These are phyloP conservation scores for Triglochin maritima DNA, from an alignment of 106 monocot genomes.

Conservation along the genomic window DNA sequence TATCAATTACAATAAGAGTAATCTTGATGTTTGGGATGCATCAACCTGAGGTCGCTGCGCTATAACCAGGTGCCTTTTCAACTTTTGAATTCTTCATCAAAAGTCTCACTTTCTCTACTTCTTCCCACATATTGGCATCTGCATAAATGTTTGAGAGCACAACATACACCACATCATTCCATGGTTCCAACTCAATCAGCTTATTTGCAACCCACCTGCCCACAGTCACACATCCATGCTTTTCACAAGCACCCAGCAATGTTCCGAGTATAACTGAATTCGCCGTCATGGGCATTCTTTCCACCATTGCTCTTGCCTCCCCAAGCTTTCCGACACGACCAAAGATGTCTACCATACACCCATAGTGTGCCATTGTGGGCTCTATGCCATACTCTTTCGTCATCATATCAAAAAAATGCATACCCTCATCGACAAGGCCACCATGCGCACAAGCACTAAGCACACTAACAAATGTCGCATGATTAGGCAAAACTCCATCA, in stretches of 20 bases:
- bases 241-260: conserved; percentile 69
- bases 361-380: conserved; percentile 45
- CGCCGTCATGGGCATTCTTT: conserved; percentile 32
- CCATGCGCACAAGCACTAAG: conserved; percentile 56
- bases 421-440: conserved; percentile 43
- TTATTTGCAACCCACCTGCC: conserved; percentile 51
- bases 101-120: conserved; percentile 37
- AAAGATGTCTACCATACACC: conserved; percentile 58
- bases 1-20: background rate
- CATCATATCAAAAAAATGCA: conserved; percentile 37
- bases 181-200: conserved; percentile 47
- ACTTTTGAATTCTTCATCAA: conserved; percentile 39
- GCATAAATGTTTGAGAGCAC: conserved; percentile 70
- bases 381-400: conserved; percentile 18
- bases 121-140: conserved; percentile 32
- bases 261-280: conserved; percentile 49
- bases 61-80: conserved; percentile 40
- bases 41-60: conserved; percentile 12
- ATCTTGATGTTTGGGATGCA: background rate
- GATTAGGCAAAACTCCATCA: conserved; percentile 37
- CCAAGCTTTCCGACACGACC: conserved; percentile 48
- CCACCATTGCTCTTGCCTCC: conserved; percentile 38
- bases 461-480: conserved; percentile 49
- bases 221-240: conserved; percentile 40
- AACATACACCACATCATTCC: conserved; percentile 78